Base-by-base conservation (phyloP, 2,329 filamentous ascomycete species). In the Sclerotinia subarctica region DNA sequence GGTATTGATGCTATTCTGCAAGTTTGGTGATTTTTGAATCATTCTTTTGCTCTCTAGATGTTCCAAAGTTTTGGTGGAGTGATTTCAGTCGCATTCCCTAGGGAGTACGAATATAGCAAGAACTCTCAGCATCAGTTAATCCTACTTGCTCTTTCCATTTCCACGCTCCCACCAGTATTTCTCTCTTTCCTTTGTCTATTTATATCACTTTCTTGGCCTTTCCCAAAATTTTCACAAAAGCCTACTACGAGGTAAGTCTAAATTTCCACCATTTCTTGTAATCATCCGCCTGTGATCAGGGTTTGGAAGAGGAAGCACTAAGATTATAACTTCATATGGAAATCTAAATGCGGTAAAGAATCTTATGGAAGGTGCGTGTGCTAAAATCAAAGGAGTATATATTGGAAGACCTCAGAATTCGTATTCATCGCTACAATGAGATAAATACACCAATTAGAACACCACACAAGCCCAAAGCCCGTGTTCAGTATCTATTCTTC, bases 401-500 rank as follows among this genome's bases (percentile, higher is more conserved):
- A 19, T 32, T 32, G 51, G 26, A 17, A 4, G 26, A 32, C 11
- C 1, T 32, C 17, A 32, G 29, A n/a, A 6, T 32, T 32, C 1
- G 32, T 5, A 21, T 54, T 54, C 17, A n/a, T 54, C n/a, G 13
- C 21, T 57, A 57, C 21, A 8, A 10, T 42, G 38, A 42, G 15
- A 5, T 10, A 57, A 5, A 38, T 42, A 38, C 21, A 42, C 1
- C 6, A 42, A 17, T 17, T 17, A 19, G 6, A 42, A 24, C 24
- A 38, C 15, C 6, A 5, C 2, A 24, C 15, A 24, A 1, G 2
- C 1, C 1, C 6, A 2, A 53, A 5, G 0, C 1, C 4, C 46
- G 6, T 47, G 2, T 38, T 10, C 21, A 17, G 13, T 17, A 57
- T 42, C 32, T 5, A 8, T 24, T 5, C 10, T 21, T 15, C 3